Base-by-base conservation (phyloP, 257 asterid genomes). In the Forsythia viridissima region DNA sequence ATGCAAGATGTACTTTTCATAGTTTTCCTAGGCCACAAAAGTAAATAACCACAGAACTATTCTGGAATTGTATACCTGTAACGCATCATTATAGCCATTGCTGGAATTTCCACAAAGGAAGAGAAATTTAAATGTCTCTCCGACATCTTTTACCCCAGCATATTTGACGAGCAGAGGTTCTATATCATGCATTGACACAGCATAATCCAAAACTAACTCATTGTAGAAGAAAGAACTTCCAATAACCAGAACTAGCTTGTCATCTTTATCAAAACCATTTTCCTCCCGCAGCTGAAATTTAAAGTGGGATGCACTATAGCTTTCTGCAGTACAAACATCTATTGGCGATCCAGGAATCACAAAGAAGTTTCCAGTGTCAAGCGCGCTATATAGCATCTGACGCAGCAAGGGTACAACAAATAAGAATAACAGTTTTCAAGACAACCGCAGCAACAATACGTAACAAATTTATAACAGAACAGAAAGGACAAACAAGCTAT, bases 361-460 rank as follows among this genome's bases (percentile, higher is more conserved):
- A 89, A 90, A 91, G 94, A 93, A 93, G 97, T 96, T 93, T 92
- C 98, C 99, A 85, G 96, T 87, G 95, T 96, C 99, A 75, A 96
- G 89, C 90, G 76, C 81, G 81, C 96, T 91, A 86, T 93, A 96
- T 84, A 96, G 80, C 93, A 96, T 96, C 99, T 96, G 98, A 80
- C 75, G 84, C 86, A 91, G 82, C 84, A 84, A 84, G 83, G 81
- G 79, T 43, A 66, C n/a, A 79, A 81, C 13, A 83, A 86, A 72
- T 79, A 87, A 84, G 83, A 51, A 82, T 81, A 76, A 79, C 81
- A 79, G 77, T 76, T 46, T 65, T 72, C 79, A 43, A 61, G 61
- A 16, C 61, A 34, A 74, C 76, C 74, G 70, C 72, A 73, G 52
- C 65, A 8, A 76, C 9, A 59, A 76, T 41, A 74, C 72, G 72